A percentile compares a stretch with the other conserved stretches of the same genome.
phyloP scores from a whole-genome alignment of 495 filamentous ascomycete species.

The Annulohypoxylon maeteangense region DNA sequence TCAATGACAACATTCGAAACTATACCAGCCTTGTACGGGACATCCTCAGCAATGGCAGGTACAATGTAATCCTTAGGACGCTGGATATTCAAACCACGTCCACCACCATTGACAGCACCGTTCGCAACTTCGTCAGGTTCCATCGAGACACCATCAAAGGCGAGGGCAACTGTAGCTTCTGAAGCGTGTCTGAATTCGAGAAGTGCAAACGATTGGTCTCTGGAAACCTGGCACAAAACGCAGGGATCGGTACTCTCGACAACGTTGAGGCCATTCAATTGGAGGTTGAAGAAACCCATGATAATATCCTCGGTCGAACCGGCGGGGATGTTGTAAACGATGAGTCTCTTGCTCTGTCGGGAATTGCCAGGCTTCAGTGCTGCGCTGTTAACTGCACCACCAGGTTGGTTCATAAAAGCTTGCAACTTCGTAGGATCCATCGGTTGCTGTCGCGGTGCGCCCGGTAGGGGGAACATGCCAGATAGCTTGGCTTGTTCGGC shows the following conservation, averaged over 20 bases:
- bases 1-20: constrained; percentile 86
- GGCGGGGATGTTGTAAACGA: constrained; percentile 82
- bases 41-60: constrained; percentile 79
- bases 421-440: constrained; percentile 96
- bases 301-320: constrained; percentile 75
- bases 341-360: constrained; percentile 89
- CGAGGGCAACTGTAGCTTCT: constrained; percentile 91
- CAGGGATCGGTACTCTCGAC: constrained; percentile 86
- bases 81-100: constrained; percentile 78
- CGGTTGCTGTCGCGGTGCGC: constrained; percentile 92
- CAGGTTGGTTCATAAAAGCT: constrained; percentile 93
- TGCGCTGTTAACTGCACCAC: constrained; percentile 72
- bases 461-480: constrained; percentile 98
- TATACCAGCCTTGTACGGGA: constrained; percentile 78
- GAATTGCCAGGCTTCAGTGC: constrained; percentile 92
- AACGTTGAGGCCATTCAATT: constrained; percentile 94
- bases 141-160: constrained; percentile 90
- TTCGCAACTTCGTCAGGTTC: constrained; percentile 72
- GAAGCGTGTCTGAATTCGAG: constrained; percentile 88
- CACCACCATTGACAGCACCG: constrained; percentile 64
- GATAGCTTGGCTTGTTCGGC: constrained; percentile 99
- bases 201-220: constrained; percentile 80
- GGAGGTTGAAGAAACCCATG: constrained; percentile 91
- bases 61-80: constrained; percentile 98
- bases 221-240: constrained; percentile 82